Base-by-base conservation (phyloP, 371 early-diverging fungal species). In the Mycotypha africana region DNA sequence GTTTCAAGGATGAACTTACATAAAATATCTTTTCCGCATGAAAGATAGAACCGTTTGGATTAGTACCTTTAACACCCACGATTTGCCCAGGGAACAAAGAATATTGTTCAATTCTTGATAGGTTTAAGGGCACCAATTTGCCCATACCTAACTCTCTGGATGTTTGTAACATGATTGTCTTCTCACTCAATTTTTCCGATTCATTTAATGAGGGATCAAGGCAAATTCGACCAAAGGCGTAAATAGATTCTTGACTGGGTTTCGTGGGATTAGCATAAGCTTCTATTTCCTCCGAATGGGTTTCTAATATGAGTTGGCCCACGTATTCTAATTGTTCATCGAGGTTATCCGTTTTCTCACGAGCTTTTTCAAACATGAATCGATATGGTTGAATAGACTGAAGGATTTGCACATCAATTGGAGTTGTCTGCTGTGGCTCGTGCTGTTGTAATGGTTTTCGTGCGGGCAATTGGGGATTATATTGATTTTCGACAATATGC, bases 341-440 rank as follows among this genome's bases (percentile, higher is more conserved):
- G 35, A 89, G 49, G 4, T 58, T 67, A 42, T 88, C 86, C 1
- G 85, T 82, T 45, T 79, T 85, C 23, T 86, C 82, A 0, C 66
- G 73, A 24, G 86, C 62, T 49, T 86, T 86, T 56, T 93, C 92
- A 67, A 85, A 89, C 93, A 95, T 91, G 67, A 91, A 93, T 4
- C 89, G 82, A 58, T 86, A 92, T 8, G 76, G 79, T 25, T 67
- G 53, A 9, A 80, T 70, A 23, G 78, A 70, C 30, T 28, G 30
- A 28, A n/a, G n/a, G n/a, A n/a, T n/a, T n/a, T n/a, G n/a, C n/a
- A n/a, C n/a, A n/a, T n/a, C n/a, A n/a, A n/a, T n/a, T n/a, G n/a
- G n/a, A n/a, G n/a, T n/a, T n/a, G n/a, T n/a, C n/a, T n/a, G n/a
- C n/a, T n/a, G n/a, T n/a, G n/a, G n/a, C 12, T 28, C 30, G 12